Evolutionary conservation across 176 grass and related monocot genomes (phyloP).

Genomic region (Oryza meridionalis): DNA sequence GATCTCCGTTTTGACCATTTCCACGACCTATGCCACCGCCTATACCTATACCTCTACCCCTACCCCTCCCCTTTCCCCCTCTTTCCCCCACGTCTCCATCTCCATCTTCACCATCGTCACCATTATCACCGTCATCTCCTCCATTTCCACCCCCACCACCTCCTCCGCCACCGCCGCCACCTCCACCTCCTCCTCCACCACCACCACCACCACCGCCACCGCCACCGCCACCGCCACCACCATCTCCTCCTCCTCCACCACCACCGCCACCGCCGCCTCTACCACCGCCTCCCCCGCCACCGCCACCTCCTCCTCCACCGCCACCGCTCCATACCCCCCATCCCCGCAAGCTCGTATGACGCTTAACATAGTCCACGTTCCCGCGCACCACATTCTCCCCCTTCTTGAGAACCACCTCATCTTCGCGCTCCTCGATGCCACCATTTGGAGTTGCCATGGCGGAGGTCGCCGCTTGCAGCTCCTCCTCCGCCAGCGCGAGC

Average conservation of each 20-base stretch:
- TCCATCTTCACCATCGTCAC: too few relatives aligned
- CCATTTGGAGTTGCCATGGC: not conserved
- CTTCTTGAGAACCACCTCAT: not conserved
- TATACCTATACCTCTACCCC: not conserved
- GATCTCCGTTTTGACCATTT: not conserved
- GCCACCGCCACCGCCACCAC: not conserved
- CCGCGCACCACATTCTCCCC: not conserved
- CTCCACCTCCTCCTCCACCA: not conserved
- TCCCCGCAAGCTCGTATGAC: not conserved
- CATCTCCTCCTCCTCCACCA: not conserved
- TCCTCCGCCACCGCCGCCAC: not conserved
- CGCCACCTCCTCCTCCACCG: not conserved
- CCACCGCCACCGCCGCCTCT: not conserved
- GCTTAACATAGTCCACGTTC: not conserved
- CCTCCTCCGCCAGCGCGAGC: not conserved
- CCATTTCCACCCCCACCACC: too few relatives aligned
- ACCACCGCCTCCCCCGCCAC: fast-evolving
- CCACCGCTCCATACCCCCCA: conserved; percentile 27
- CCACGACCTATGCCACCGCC: not conserved
- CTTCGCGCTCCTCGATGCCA: too few relatives aligned
- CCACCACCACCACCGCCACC: not conserved
- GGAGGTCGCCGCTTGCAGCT: not conserved
- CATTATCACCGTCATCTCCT: too few relatives aligned
- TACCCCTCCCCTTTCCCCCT: not conserved
- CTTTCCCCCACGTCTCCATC: too few relatives aligned